phyloP scores from a whole-genome alignment of 176 grass and related monocot genomes.

The Musa itinerans region DNA sequence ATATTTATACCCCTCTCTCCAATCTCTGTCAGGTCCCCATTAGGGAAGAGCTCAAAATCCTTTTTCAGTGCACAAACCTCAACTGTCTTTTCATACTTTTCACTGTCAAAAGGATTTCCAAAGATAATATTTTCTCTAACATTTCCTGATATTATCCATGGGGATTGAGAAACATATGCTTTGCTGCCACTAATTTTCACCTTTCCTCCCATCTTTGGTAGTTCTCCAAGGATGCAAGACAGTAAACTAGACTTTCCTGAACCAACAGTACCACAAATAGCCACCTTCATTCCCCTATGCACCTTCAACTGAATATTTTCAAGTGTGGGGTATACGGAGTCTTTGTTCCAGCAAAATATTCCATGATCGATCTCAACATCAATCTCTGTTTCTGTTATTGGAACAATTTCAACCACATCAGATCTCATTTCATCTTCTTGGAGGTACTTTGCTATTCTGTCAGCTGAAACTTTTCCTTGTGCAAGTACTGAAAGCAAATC shows the following conservation, averaged over 20 bases:
- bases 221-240: conserved; percentile 19
- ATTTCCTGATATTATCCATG: conserved; percentile 21
- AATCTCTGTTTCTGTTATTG: neutral
- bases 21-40: conserved; percentile 21
- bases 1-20: conserved; percentile 27
- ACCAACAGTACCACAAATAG: conserved; percentile 22
- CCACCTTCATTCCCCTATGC: conserved; percentile 15
- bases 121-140: conserved; percentile 20
- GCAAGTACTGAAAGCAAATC: conserved; percentile 13
- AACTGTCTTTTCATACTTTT: conserved; percentile 13
- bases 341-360: conserved; percentile 9
- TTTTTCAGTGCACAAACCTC: conserved; percentile 20
- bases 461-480: conserved; percentile 20
- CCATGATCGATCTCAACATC: neutral
- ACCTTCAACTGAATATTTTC: conserved; percentile 9
- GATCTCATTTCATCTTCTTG: neutral
- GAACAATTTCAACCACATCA: neutral
- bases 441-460: conserved; percentile 11
- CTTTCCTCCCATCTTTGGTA: neutral
- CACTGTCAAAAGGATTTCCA: conserved; percentile 10
- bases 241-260: conserved; percentile 20
- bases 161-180: conserved; percentile 25
- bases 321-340: conserved; percentile 8
- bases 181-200: conserved; percentile 9
- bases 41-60: conserved; percentile 21